Percentiles rank a stretch among this genome's conserved stretches.
Conservation (phyloP, 257 asterid genomes). For the Nicotiana tomentosiformis region DNA sequence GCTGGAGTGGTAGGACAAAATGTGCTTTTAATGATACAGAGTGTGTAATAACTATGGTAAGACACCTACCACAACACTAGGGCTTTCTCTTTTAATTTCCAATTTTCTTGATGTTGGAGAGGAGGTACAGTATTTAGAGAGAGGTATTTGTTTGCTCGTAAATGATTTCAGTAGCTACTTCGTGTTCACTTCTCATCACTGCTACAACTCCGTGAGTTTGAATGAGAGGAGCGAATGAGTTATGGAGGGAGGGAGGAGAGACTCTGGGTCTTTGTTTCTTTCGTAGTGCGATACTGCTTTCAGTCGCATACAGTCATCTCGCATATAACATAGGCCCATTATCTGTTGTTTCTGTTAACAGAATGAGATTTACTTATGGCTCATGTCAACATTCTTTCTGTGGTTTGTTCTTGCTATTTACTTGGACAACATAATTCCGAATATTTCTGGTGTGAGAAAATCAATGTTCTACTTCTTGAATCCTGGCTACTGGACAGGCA, state of each 20-base stretch:
- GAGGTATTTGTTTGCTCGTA: neutral
- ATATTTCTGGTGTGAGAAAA: constrained; percentile 85
- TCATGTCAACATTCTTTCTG: constrained; percentile 47
- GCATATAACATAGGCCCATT: neutral
- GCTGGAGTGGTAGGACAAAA: constrained; percentile 71
- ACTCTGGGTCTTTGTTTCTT: neutral
- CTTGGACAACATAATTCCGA: constrained; percentile 79
- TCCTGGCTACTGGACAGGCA: constrained; percentile 96
- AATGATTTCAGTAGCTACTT: constrained; percentile 1
- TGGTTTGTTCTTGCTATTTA: constrained; percentile 84
- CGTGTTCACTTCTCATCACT: constrained; percentile 2
- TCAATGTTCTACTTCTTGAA: constrained; percentile 57
- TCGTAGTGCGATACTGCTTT: neutral
- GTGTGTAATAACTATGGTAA: constrained; percentile 68
- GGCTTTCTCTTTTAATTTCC: neutral
- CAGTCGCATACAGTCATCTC: neutral
- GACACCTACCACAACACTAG: constrained; percentile 7
- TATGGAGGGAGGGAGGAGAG: neutral
- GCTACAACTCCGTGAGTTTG: neutral
- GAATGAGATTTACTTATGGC: constrained; percentile 76
- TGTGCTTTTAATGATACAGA: constrained; percentile 81
- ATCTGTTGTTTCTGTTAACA: constrained; percentile 27
- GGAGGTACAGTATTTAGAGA: neutral
- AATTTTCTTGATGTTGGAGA: constrained; percentile 1
- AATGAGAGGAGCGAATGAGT: constrained; percentile 1